Conservation (phyloP, 1,284 basidiomycete species). For the Phellinidium pouzarii region DNA sequence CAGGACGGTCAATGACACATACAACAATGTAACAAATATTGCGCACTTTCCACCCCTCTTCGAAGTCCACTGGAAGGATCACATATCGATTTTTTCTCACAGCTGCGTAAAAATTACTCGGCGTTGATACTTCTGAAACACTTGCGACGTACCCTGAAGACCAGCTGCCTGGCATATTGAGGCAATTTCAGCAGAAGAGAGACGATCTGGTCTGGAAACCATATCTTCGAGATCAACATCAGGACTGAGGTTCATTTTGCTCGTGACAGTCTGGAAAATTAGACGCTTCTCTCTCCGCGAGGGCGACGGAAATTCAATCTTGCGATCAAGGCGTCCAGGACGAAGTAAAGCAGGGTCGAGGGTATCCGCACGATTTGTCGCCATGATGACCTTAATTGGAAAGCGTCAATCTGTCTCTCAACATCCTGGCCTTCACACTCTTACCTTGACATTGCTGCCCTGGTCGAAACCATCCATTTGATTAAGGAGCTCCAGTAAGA, state of each 20-base stretch:
- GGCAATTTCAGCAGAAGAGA: slow-evolving; percentile 94
- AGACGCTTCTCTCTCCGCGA: slow-evolving; percentile 93
- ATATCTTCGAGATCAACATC: slow-evolving; percentile 99
- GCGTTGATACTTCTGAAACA: not conserved
- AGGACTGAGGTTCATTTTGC: slow-evolving; percentile 96
- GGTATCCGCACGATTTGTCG: slow-evolving; percentile 94
- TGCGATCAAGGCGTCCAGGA: slow-evolving; percentile 95
- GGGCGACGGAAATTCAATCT: slow-evolving; percentile 98
- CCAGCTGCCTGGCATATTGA: slow-evolving; percentile 97
- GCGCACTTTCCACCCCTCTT: slow-evolving; percentile 96
- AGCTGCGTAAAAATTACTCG: slow-evolving; percentile 41
- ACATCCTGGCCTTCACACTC: no score
- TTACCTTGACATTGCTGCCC: slow-evolving; percentile 98
- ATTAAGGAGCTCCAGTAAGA: slow-evolving; percentile 95
- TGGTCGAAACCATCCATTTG: slow-evolving; percentile 99
- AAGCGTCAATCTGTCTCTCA: no score
- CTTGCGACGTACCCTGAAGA: slow-evolving; percentile 68
- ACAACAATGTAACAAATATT: slow-evolving; percentile 41
- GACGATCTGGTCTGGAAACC: slow-evolving; percentile 91
- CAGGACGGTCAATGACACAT: slow-evolving; percentile 27
- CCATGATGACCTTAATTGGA: slow-evolving; percentile 97
- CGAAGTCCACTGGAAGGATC: slow-evolving; percentile 95
- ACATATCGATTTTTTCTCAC: slow-evolving; percentile 98
- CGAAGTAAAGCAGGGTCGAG: slow-evolving; percentile 95
- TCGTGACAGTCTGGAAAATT: slow-evolving; percentile 97